Base-by-base conservation (phyloP, 2,329 filamentous ascomycete species). In the Penicillium sp. region DNA sequence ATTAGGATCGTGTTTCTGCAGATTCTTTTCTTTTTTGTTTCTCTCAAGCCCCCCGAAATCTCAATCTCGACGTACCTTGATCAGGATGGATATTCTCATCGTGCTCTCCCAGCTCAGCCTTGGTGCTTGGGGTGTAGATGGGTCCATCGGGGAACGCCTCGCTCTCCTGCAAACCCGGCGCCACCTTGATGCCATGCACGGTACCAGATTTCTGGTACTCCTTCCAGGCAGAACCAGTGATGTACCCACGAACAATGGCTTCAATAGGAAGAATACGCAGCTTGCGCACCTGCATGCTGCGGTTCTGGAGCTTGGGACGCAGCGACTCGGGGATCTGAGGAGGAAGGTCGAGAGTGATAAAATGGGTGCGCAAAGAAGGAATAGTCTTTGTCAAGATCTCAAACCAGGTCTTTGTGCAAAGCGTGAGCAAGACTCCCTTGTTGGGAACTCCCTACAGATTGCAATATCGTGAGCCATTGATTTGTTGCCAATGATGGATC, bases 241-340 rank as follows among this genome's bases (percentile, higher is more conserved):
- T 83, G 73, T 95, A 95, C 57, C 90, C 90, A 49, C 89, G 83
- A n/a, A 94, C 87, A 53, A 91, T 91, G 38, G 83, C 86, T 70
- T 91, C 87, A 53, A 94, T 76, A 25, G 87, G 86, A 50, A 94
- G 81, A 54, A 93, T 81, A 59, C 83, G 80, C 49, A 89, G 76
- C 55, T 81, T 82, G 52, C 83, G 81, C 47, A 91, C 86, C 56
- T 82, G 79, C 89, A 95, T 94, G 65, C 79, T 83, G 50, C 89
- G 83, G 58, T 80, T 75, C 46, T 80, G 76, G 40, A 85, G 72
- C 34, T 79, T 68, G 12, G 72, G 67, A 24, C 70, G 74, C 50
- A 86, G 76, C 1, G 66, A 64, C 5, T 62, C 52, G 13, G 73
- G 70, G 50, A 81, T 67, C 37, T 70, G 61, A 18, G 69, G 47